Conservation (phyloP, 225 moss, liverwort and hornwort genomes). For the Rhytidiadelphus loreus region DNA sequence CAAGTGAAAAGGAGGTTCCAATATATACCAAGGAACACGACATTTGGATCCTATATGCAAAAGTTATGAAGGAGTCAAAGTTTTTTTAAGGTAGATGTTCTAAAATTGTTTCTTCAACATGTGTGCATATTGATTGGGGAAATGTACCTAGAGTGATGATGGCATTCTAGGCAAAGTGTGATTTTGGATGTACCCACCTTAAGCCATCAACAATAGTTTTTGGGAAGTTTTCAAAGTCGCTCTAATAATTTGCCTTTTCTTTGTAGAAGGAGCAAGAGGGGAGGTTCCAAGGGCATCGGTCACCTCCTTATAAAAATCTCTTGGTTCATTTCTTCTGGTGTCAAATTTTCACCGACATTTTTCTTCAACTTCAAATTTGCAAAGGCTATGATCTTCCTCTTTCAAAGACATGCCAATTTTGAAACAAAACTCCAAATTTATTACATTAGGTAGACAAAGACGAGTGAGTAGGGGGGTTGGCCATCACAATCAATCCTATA, state of each 20-base stretch:
- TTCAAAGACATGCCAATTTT: neutral
- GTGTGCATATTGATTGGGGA: too few relatives aligned
- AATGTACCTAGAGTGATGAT: too few relatives aligned
- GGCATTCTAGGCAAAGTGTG: too few relatives aligned
- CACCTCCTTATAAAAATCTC: neutral
- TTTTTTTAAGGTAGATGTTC: too few relatives aligned
- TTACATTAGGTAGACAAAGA: fast-evolving
- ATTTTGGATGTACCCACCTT: too few relatives aligned
- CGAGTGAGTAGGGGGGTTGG: fast-evolving
- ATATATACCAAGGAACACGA: too few relatives aligned
- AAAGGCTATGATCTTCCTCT: too few relatives aligned
- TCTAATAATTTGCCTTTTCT: neutral
- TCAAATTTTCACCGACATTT: neutral
- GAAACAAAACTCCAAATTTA: too few relatives aligned
- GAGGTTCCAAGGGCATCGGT: fast-evolving
- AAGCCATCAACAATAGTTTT: fast-evolving
- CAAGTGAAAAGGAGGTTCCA: too few relatives aligned
- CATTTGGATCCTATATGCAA: too few relatives aligned
- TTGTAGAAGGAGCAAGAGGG: neutral
- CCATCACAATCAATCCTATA: fast-evolving
- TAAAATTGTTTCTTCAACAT: too few relatives aligned
- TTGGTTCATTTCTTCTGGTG: fast-evolving
- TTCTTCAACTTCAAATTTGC: neutral
- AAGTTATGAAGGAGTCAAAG: too few relatives aligned
- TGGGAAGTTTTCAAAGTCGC: fast-evolving